Evolutionary conservation across 345 rosid species (phyloP).

Genomic region (Psidium friedrichsthalianum): DNA sequence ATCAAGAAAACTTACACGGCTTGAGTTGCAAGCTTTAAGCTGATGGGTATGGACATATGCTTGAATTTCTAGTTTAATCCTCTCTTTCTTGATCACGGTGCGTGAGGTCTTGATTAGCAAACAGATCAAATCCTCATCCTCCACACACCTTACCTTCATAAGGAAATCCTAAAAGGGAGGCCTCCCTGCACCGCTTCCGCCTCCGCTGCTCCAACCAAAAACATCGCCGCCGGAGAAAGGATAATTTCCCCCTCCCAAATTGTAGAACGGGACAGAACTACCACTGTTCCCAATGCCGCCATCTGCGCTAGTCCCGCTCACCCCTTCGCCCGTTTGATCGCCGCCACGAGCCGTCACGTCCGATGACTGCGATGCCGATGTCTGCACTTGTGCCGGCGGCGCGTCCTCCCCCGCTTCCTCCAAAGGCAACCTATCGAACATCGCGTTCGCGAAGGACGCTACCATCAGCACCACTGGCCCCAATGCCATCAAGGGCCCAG

Average conservation of each 20-base stretch:
- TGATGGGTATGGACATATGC: neutral
- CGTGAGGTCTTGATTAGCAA: neutral
- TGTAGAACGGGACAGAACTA: constrained; percentile 34
- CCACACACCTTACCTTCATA: neutral
- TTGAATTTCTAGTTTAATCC: neutral
- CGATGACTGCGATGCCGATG: constrained; percentile 22
- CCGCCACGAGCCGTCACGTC: constrained; percentile 8
- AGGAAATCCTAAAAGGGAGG: constrained; percentile 33
- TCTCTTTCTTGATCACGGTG: neutral
- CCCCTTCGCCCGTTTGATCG: neutral
- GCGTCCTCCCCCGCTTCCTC: constrained; percentile 24
- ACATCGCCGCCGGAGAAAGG: constrained; percentile 35
- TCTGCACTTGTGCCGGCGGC: constrained; percentile 2
- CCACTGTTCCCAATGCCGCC: constrained; percentile 16
- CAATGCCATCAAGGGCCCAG: constrained; percentile 51
- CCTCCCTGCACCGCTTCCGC: constrained; percentile 19
- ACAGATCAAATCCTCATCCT: neutral
- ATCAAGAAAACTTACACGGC: neutral
- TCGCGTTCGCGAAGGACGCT: constrained; percentile 60
- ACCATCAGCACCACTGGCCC: constrained; percentile 69
- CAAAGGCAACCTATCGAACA: constrained; percentile 58
- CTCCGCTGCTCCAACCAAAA: constrained; percentile 30
- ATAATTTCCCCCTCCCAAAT: constrained; percentile 44
- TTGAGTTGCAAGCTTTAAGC: neutral
- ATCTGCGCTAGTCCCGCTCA: constrained; percentile 10